phyloP scores from a whole-genome alignment of 2,329 filamentous ascomycete genomes.

The Lomentospora prolificans region DNA sequence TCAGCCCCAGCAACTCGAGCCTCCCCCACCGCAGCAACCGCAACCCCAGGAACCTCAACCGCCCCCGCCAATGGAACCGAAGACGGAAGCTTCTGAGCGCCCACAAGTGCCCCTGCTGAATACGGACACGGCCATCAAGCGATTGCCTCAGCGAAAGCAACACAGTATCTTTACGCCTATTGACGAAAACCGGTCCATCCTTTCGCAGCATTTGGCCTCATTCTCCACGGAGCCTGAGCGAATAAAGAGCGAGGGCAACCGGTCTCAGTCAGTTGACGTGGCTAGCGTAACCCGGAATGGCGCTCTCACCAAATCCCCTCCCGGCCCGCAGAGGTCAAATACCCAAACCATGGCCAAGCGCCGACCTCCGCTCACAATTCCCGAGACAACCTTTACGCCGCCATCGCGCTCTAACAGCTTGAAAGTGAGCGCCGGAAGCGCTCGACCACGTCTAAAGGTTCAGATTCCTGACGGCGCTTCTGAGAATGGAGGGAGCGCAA shows the following conservation, averaged over 20 bases:
- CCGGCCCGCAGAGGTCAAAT: constrained; percentile 39
- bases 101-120: constrained; percentile 37
- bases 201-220: constrained; percentile 71
- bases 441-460: constrained; percentile 78
- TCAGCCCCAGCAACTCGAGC: constrained; percentile 21
- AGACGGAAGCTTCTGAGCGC: constrained; percentile 37
- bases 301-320: constrained; percentile 39
- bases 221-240: constrained; percentile 46
- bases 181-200: constrained; percentile 79
- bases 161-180: constrained; percentile 97
- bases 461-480: constrained; percentile 91
- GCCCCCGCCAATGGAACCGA: constrained; percentile 40
- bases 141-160: constrained; percentile 65
- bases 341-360: constrained; percentile 37
- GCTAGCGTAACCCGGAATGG: constrained; percentile 40
- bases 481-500: constrained; percentile 61
- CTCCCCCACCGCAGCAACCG: constrained; percentile 27
- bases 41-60: constrained; percentile 40
- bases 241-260: constrained; percentile 23
- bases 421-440: constrained; percentile 59
- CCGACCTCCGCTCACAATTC: constrained; percentile 46
- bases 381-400: constrained; percentile 56
- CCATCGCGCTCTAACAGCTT: constrained; percentile 72
- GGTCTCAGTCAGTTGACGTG: constrained; percentile 57
- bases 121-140: constrained; percentile 44